These are phyloP conservation scores for Venturia nashicola DNA, from an alignment of 2,329 filamentous ascomycete species.

Conservation along the genomic window DNA sequence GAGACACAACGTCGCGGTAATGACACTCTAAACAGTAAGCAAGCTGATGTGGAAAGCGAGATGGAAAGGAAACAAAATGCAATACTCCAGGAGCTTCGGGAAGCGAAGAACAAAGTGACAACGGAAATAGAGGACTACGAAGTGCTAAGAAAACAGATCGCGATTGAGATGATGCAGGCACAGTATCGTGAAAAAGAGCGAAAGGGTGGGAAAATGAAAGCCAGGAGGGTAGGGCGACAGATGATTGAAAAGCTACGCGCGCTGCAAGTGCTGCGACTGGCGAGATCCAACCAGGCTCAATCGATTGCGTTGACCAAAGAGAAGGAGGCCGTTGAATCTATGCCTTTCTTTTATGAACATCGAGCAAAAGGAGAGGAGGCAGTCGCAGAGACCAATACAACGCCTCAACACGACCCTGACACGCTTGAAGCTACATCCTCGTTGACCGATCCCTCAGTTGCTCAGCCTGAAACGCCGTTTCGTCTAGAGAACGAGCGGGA, in stretches of 20 bases:
- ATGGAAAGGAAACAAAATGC: background rate
- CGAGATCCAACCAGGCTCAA: background rate
- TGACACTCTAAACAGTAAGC: background rate
- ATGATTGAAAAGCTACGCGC: background rate
- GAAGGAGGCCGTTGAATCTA: background rate
- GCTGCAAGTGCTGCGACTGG: background rate
- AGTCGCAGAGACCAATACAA: background rate
- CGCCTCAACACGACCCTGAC: background rate
- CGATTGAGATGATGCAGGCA: background rate
- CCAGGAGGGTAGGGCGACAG: background rate
- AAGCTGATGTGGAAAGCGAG: background rate
- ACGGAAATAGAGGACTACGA: background rate
- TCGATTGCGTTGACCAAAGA: background rate
- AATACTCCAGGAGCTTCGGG: background rate
- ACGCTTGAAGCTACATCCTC: background rate
- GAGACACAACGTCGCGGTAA: background rate
- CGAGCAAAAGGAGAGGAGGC: background rate
- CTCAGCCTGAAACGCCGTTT: background rate
- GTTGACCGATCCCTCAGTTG: background rate
- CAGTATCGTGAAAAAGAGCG: too few species aligned
- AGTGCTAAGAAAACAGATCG: background rate
- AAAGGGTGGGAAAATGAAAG: background rate
- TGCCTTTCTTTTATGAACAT: background rate
- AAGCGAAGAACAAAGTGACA: background rate
- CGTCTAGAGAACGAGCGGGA: background rate